These are phyloP conservation scores for Diplodia mutila DNA, from an alignment of 2,329 filamentous ascomycete species.

Conservation along the genomic window DNA sequence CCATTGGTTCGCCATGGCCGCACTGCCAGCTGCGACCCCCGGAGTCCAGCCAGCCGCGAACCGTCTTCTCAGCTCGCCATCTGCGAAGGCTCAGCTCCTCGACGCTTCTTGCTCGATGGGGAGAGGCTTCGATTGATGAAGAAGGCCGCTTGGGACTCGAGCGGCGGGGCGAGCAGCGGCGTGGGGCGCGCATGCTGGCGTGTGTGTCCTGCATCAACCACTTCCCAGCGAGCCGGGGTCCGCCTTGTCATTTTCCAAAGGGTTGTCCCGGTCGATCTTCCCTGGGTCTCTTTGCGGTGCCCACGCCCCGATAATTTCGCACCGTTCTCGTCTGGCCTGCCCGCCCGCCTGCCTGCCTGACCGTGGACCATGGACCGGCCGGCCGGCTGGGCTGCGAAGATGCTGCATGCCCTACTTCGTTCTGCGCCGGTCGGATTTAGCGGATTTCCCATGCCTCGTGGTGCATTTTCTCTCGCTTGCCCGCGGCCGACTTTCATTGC, in stretches of 20 bases:
- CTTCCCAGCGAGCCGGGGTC: background rate
- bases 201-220: background rate
- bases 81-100: background rate
- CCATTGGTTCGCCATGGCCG: background rate
- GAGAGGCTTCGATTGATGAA: background rate
- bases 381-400: too few relatives aligned
- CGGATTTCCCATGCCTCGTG: too few relatives aligned
- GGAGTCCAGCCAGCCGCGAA: background rate
- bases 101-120: background rate
- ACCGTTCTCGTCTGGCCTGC: too few relatives aligned
- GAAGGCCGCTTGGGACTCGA: background rate
- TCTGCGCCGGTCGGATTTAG: too few relatives aligned
- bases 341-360: too few relatives aligned
- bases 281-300: background rate
- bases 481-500: background rate
- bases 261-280: conserved; percentile 19
- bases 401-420: too few relatives aligned
- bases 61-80: background rate
- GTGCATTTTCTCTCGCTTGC: background rate
- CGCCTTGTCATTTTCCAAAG: background rate
- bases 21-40: background rate
- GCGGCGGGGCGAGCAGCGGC: background rate
- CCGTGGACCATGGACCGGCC: too few relatives aligned
- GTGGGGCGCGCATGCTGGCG: background rate
- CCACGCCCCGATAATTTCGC: too few relatives aligned